Base-by-base conservation (phyloP, 805 yeast genomes). In the Candida cerambycidarum region DNA sequence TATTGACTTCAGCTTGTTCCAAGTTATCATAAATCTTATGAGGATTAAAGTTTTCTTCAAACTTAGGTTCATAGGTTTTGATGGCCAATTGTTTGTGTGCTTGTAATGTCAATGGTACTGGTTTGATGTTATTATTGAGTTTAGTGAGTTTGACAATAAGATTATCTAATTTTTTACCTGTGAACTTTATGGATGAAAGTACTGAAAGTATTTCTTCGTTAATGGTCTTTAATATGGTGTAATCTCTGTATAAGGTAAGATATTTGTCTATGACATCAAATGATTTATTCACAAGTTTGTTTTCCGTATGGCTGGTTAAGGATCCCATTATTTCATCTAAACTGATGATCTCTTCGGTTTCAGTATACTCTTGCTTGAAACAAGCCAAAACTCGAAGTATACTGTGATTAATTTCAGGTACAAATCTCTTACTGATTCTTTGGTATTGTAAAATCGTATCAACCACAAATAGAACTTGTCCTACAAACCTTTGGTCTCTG, bases 41-140 rank as follows among this genome's bases (percentile, higher is more conserved):
- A 43, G 97, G 96, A 68, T 90, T 92, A 78, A 83, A 93, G 72
- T 89, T 89, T 57, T 89, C 98, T 67, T 92, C 97, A 61, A 85
- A 93, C 65, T 86, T 83, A 51, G 99, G 99, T 28, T 89, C 85
- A 56, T 77, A 78, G 2, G 96, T 78, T 31, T 89, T 83, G 57
- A 93, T 85, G 3, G 96, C 85, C 43, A 93, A 59, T 17, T 95
- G 89, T 57, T 78, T 80, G 69, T 90, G 97, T 6, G 78, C 68
- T 67, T 93, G 99, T 48, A 93, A 73, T 12, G 80, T 70, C 54
- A 93, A 75, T 44, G 97, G 97, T 44, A 61, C 68, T 34, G 68
- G 54, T 35, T 59, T 57, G 16, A 32, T 46, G 48, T 73, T 68
- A 14, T 41, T 44, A 5, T 78, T 63, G 49, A 83, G 71, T 43